Evolutionary conservation across 306 rosid species (phyloP), one percentile per base, ranked within the genome.

Genomic region (Lathyrus aphaca): DNA sequence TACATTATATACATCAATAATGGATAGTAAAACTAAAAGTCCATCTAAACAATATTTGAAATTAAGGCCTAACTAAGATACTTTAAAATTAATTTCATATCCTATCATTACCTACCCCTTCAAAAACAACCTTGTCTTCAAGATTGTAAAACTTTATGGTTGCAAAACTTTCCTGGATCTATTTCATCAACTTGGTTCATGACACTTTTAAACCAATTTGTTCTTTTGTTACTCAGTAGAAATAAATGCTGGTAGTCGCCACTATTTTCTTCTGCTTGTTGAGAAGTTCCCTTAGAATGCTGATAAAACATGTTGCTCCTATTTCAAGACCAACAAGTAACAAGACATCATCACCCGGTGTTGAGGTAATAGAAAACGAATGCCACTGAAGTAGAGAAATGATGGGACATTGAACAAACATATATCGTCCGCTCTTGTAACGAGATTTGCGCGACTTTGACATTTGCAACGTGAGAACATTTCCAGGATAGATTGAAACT

Each of bases 191-290:
- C 90, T 86, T 95, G 97, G 76, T 95, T 95, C 99, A 95, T 95
- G 44, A 95, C 97, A 66, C 97, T 97, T 85, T 95, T 95, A 77
- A 95, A 95, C 99, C 99, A 95, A 87, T 95, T 76, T 95, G 99
- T 77, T 95, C 99, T 80, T 96, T 87, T 35, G 99, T 95, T 46
- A 95, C 97, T 97, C 99, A 95, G 78, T 91, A 95, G 49, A 95
- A 95, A 83, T 89, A 91, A 44, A 97, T 96, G 53, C 91, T 95
- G 37, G 97, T 91, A 44, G 97, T 91, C 82, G 86, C 91, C 75
- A 95, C 64, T 67, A 84, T 37, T 69, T 76, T 91, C 89, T 83
- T 91, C 39, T 86, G 74, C 81, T 77, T 91, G 83, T 87, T 95
- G 73, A 95, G 96, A 75, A 95, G 81, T 84, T 95, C 97, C 75